Conservation (phyloP, 2,329 filamentous ascomycete species). For the Thielaviopsis euricoi region DNA sequence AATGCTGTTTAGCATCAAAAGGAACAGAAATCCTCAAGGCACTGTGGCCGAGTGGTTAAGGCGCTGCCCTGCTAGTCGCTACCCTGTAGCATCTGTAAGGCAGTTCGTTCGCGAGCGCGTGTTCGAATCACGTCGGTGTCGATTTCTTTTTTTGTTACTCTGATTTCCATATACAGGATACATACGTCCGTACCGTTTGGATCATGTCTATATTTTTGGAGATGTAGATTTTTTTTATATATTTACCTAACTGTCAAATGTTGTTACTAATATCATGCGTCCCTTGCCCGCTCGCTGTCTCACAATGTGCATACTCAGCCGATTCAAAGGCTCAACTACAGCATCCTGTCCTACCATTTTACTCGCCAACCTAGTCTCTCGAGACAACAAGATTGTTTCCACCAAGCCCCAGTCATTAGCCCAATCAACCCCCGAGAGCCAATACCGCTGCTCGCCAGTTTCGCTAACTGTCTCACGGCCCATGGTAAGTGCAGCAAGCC, state of each 20-base stretch:
- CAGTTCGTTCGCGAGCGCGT: slow-evolving; percentile 9
- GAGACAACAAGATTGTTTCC: not conserved
- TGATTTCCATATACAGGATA: too few species aligned
- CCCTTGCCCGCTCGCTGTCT: not conserved
- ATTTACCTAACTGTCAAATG: too few species aligned
- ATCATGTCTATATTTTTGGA: too few species aligned
- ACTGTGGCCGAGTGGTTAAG: slow-evolving; percentile 11
- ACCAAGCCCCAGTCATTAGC: slow-evolving; percentile 1
- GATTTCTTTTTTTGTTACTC: slow-evolving; percentile 2
- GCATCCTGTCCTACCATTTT: not conserved
- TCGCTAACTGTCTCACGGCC: not conserved
- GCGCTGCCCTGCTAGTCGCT: slow-evolving; percentile 8
- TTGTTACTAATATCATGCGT: not conserved
- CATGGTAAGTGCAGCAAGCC: not conserved
- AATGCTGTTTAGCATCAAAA: not conserved
- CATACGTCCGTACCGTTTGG: not conserved
- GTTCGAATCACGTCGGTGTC: slow-evolving; percentile 11
- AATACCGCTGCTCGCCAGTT: not conserved
- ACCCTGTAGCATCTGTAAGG: slow-evolving; percentile 1
- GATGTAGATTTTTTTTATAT: too few species aligned
- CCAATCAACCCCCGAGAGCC: not conserved
- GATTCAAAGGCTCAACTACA: not conserved
- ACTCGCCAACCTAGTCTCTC: too few species aligned
- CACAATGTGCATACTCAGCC: not conserved
- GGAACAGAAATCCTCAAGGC: not conserved